Percentiles rank a stretch among this genome's conserved stretches.
Evolutionary conservation across 2,329 filamentous ascomycete genomes (phyloP).

Genomic region (Kalaharituber pfeilii): DNA sequence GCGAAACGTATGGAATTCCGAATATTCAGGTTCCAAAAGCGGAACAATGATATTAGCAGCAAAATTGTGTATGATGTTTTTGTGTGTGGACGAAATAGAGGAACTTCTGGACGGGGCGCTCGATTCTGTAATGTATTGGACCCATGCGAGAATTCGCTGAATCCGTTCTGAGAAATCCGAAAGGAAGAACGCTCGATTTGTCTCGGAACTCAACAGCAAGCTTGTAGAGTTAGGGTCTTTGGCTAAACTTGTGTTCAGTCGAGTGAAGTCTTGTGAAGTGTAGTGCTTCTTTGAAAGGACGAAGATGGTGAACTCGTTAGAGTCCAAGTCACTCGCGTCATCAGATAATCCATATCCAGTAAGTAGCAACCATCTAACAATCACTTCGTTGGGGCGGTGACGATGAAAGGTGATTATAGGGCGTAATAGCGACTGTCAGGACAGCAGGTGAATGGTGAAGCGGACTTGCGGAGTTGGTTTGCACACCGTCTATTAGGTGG

Average conservation of each 20-base stretch:
- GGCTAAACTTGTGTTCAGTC: neutral
- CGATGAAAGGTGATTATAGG: no score
- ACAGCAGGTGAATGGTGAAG: no score
- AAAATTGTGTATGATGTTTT: neutral
- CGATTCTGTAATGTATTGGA: neutral
- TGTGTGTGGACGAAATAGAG: no score
- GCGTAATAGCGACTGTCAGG: no score
- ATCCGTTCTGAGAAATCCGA: neutral
- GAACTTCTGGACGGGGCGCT: no score
- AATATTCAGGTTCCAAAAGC: neutral
- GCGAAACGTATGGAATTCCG: neutral
- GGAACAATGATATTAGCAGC: neutral
- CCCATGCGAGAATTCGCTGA: neutral
- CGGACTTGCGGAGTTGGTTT: no score
- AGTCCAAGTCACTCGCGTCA: neutral
- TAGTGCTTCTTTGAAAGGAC: neutral
- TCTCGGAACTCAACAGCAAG: neutral
- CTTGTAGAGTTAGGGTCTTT: neutral
- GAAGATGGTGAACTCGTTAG: neutral
- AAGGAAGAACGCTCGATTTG: neutral
- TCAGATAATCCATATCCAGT: neutral
- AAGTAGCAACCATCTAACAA: no score
- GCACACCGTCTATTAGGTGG: no score
- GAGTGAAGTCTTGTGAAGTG: neutral
- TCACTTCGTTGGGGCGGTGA: no score